A percentile compares a stretch with the other conserved stretches of the same genome.
These are phyloP conservation scores for Barnettozyma sucrosica DNA, from an alignment of 805 yeast genomes.

Conservation along the genomic window DNA sequence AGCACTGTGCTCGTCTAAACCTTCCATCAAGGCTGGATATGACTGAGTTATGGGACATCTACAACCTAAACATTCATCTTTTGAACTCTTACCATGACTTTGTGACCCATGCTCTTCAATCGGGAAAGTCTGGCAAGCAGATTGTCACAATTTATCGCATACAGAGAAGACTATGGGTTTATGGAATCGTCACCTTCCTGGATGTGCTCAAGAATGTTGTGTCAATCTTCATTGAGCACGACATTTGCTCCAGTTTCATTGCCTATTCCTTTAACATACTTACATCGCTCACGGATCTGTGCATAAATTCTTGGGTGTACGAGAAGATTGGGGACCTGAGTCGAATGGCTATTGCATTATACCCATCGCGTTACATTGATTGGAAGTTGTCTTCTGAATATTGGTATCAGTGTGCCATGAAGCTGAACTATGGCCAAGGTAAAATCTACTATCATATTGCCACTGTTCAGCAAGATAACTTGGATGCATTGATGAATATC, in stretches of 20 bases:
- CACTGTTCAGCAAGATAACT: slow-evolving; percentile 65
- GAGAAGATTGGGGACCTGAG: slow-evolving; percentile 84
- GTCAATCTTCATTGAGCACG: slow-evolving; percentile 70
- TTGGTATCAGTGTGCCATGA: slow-evolving; percentile 75
- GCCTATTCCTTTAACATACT: slow-evolving; percentile 58
- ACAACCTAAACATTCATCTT: slow-evolving; percentile 59
- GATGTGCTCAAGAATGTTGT: slow-evolving; percentile 73
- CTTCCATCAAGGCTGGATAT: slow-evolving; percentile 46
- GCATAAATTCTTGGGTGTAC: slow-evolving; percentile 49
- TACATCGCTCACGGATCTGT: slow-evolving; percentile 33
- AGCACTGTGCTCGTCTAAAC: slow-evolving; percentile 57
- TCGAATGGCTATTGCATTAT: slow-evolving; percentile 81
- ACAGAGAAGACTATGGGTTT: slow-evolving; percentile 78
- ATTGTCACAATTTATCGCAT: slow-evolving; percentile 73
- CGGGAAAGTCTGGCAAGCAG: slow-evolving; percentile 72
- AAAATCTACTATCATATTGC: slow-evolving; percentile 84
- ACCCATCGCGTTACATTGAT: slow-evolving; percentile 73
- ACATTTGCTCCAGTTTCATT: slow-evolving; percentile 69
- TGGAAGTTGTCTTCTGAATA: slow-evolving; percentile 81
- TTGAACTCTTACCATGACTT: slow-evolving; percentile 71
- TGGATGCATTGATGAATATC: slow-evolving; percentile 73
- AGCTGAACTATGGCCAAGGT: slow-evolving; percentile 75
- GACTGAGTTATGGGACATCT: slow-evolving; percentile 69
- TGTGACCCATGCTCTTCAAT: slow-evolving; percentile 62
- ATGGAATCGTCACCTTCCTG: slow-evolving; percentile 75